phyloP scores from a whole-genome alignment of 2,329 filamentous ascomycete genomes.

The Colletotrichum nymphaeae region DNA sequence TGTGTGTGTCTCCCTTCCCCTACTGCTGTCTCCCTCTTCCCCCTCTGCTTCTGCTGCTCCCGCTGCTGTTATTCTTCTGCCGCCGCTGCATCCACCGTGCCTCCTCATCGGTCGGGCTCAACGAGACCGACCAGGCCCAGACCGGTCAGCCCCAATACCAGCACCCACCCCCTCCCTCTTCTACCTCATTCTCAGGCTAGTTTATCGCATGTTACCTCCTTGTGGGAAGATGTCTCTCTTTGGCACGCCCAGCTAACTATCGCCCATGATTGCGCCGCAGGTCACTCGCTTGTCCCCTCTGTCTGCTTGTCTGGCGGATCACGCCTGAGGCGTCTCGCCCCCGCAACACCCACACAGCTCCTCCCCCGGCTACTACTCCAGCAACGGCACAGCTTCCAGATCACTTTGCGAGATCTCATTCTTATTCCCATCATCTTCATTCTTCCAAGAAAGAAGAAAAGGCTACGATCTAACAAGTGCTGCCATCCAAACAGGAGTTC shows the following conservation, averaged over 20 bases:
- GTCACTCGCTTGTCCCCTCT: conserved; percentile 8
- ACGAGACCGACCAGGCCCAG: conserved; percentile 23
- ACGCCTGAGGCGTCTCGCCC: conserved; percentile 15
- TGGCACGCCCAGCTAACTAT: conserved; percentile 17
- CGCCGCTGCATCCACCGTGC: not conserved
- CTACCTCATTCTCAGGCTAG: not conserved
- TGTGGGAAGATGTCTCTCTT: conserved; percentile 14
- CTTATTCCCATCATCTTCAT: conserved; percentile 3
- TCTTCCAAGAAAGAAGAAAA: conserved; percentile 3
- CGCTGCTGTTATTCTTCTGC: not conserved
- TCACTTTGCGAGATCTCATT: conserved; percentile 19
- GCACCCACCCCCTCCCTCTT: conserved; percentile 8
- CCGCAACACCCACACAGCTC: conserved; percentile 12
- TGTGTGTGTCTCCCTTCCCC: not conserved
- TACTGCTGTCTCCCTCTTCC: not conserved
- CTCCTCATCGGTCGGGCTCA: conserved; percentile 33
- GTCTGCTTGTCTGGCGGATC: conserved; percentile 20
- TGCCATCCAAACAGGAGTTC: conserved; percentile 60
- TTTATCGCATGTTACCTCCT: conserved; percentile 20
- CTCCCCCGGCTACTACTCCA: not conserved
- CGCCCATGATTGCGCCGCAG: conserved; percentile 5
- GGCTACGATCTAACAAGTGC: conserved; percentile 40
- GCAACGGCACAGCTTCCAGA: conserved; percentile 29
- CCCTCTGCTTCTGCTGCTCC: not conserved
- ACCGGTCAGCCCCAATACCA: conserved; percentile 15